Base-by-base conservation (phyloP, 805 yeast genomes). In the Priceomyces medius region DNA sequence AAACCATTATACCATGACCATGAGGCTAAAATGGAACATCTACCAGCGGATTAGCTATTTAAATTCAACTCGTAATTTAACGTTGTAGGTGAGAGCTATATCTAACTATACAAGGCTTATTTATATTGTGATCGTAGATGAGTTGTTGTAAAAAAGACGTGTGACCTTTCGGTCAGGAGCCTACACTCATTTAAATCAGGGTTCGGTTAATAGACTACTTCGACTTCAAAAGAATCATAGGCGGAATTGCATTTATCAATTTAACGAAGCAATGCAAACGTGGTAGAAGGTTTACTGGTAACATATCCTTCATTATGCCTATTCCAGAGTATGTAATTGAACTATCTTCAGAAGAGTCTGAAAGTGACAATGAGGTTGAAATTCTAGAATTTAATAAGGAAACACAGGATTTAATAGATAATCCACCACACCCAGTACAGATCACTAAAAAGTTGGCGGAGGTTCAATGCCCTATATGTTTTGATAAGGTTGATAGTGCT, bases 381-480 rank as follows among this genome's bases (percentile, higher is more conserved):
- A 59, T 67, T 20, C 49, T 63, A n/a, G 74, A 66, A 42, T 66
- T 69, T 44, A 53, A 60, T 33, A 51, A 57, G 26, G 65, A 65
- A 37, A 66, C 74, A 6, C 59, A 65, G 40, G 51, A 55, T 23
- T 52, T 70, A 20, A 55, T 70, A 18, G 48, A 59, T 26, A 51
- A 58, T 37, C 56, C 59, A 4, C 48, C 47, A 13, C 59, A 47
- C 29, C 49, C 55, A 6, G 51, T 59, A 7, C 54, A 53, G n/a
- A 37, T 42, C 12, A 52, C 56, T 10, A 68, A 68, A 50, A 60
- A 56, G 35, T 52, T 70, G 20, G 53, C 58, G 17, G 68, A 67
- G 35, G 53, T 64, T 16, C 66, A 68, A 46, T 70, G 76, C 44
- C 76, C 76, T 18, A 64, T 70, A 23, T 70, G 76, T 49, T 68